Evolutionary conservation across 768 basidiomycete genomes (phyloP), one percentile per base, ranked within the genome.

Genomic region (Serendipita indica): DNA sequence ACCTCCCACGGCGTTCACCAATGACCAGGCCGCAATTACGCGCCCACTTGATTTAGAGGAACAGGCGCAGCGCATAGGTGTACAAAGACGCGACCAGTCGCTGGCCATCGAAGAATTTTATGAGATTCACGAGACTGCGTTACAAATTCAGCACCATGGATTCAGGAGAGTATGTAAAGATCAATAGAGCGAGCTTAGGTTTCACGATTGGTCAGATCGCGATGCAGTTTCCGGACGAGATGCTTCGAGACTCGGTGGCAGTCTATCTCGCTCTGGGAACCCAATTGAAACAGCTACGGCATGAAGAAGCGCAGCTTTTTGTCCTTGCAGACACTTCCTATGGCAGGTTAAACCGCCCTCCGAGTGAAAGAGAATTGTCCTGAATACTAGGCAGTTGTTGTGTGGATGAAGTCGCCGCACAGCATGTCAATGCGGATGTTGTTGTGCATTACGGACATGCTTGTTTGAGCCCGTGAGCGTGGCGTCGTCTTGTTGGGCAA

Each of bases 281-380:
- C 49, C 25, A n/a, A 7, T 33, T 83, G 66, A 66, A 67, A 1
- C 69, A 65, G 58, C 67, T 81, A 22, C 72, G 75, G 43, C 56
- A 56, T 16, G 69, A 69, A 20, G 69, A 63, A 30, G 73, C 72
- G 56, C 85, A 93, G 64, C 72, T 89, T 22, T 94, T 90, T 68
- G 84, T 96, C 3, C 76, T 97, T n/a, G 94, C 93, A 12, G 94
- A 99, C 70, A 97, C 93, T 20, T 94, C 93, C 3, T 97, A 97
- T 69, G 96, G 93, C 71, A 93, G 88, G 93, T 82, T 18, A n/a
- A n/a, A 72, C 43, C 80, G 60, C 30, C n/a, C n/a, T n/a, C n/a
- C n/a, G n/a, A n/a, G n/a, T n/a, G n/a, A n/a, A n/a, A n/a, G n/a
- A n/a, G 12, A 33, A 57, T n/a, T 28, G 25, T 13, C 1, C 33